A percentile compares a stretch with the other conserved stretches of the same genome.
phyloP scores from a whole-genome alignment of 495 filamentous ascomycete species.

The Aspergillus steynii region DNA sequence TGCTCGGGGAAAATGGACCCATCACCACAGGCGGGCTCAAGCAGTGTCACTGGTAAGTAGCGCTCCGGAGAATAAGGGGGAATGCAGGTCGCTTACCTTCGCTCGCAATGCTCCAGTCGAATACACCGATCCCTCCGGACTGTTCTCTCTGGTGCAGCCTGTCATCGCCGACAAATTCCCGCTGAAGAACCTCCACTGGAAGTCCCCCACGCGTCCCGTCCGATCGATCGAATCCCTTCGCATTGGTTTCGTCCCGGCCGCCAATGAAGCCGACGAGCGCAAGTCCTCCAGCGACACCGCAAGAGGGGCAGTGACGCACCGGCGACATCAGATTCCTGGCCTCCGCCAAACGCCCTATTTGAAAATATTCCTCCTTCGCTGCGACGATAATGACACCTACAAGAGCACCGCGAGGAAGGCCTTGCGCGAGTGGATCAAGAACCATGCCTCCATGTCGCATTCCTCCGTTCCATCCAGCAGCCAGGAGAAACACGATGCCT shows the following conservation, averaged over 20 bases:
- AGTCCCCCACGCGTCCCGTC: constrained; percentile 84
- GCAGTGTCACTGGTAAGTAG: constrained; percentile 51
- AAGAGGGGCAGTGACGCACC: constrained; percentile 50
- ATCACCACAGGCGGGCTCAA: constrained; percentile 46
- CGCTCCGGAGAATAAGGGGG: constrained; percentile 1
- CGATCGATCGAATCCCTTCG: constrained; percentile 91
- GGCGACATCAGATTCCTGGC: constrained; percentile 93
- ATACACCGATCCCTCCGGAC: constrained; percentile 86
- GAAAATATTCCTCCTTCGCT: constrained; percentile 83
- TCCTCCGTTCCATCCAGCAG: constrained; percentile 44
- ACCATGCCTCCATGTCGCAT: constrained; percentile 57
- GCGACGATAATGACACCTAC: constrained; percentile 93
- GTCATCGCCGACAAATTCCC: constrained; percentile 78
- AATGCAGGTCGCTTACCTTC: constrained; percentile 8
- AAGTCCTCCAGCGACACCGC: constrained; percentile 37
- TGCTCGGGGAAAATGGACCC: constrained; percentile 46
- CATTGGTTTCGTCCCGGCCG: constrained; percentile 73
- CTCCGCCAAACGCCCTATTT: constrained; percentile 92
- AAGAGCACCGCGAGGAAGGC: constrained; percentile 74
- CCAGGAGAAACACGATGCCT: constrained; percentile 89
- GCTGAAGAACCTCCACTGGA: constrained; percentile 94
- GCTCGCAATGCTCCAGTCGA: constrained; percentile 37
- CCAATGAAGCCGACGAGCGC: constrained; percentile 32
- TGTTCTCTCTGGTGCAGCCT: constrained; percentile 78
- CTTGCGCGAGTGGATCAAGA: constrained; percentile 88